Base-by-base conservation (phyloP, 257 asterid genomes). In the Gardenia jasminoides region DNA sequence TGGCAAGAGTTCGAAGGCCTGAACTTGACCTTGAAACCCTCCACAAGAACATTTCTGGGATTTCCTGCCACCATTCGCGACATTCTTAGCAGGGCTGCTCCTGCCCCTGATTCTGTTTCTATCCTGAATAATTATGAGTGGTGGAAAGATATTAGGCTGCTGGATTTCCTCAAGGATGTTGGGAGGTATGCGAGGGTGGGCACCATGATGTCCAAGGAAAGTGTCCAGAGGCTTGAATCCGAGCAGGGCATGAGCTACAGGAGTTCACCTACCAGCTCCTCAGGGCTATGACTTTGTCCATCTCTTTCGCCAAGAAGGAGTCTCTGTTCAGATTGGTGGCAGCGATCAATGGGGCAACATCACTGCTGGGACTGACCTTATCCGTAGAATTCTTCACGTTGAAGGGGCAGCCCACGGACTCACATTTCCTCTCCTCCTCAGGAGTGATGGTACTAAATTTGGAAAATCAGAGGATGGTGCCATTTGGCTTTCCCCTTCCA, bases 341-440 rank as follows among this genome's bases (percentile, higher is more conserved):
- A 91, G 96, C 74, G 98, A 94, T 82, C 98, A 94, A 78, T 93
- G 99, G 99, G 99, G 99, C 33, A 94, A 94, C 77, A 90, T 94
- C 54, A 94, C 97, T 1, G 94, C 96, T 0, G 99, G 99, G 41
- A 94, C 99, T 0, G 99, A 94, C 28, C 97, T 94, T 17, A 92
- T 94, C 69, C 94, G 98, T 31, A 83, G 86, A 67, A 86, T 92
- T 78, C 89, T 93, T 17, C 88, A 84, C 43, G 83, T 84, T 2
- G 92, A 86, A 28, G 13, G 52, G 13, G 47, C 56, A 58, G 88
- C 89, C 1, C 88, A 86, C 76, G 98, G 98, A 30, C 85, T 94
- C 78, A 94, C 98, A 30, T 94, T 94, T 74, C 98, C 98, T 31
- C 97, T 94, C 62, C 97, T 94, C 50, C 94, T 94, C 81, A 94